Conservation (phyloP, 2,329 filamentous ascomycete genomes). For the Cladophialophora exuberans region DNA sequence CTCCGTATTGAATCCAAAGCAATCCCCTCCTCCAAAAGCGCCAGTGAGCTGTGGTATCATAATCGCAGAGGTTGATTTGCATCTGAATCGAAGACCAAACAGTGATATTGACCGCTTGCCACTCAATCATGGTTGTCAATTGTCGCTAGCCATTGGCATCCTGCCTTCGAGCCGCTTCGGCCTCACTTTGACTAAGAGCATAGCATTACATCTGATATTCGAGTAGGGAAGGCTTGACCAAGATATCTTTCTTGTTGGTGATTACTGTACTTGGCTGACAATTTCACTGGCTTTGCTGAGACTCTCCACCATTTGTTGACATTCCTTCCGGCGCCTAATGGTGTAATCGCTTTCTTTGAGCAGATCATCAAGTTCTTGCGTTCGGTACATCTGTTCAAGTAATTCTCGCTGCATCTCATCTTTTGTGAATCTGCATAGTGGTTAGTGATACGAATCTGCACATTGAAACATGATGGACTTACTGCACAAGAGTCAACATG, state of each 20-base stretch:
- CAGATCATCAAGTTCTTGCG: constrained; percentile 85
- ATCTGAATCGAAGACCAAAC: neutral
- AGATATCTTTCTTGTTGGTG: neutral
- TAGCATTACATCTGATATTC: neutral
- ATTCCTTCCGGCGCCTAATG: constrained; percentile 91
- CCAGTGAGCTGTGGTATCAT: constrained; percentile 15
- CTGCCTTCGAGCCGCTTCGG: neutral
- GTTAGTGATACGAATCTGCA: constrained; percentile 23
- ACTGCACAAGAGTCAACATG: constrained; percentile 96
- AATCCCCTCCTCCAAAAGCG: neutral
- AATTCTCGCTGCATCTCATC: constrained; percentile 98
- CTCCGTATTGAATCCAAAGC: constrained; percentile 12
- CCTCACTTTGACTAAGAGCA: neutral
- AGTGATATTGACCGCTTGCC: constrained; percentile 1
- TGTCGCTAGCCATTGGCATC: neutral
- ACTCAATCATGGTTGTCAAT: neutral
- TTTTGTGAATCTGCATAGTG: constrained; percentile 73
- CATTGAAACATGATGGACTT: constrained; percentile 53
- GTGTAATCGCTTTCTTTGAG: constrained; percentile 99
- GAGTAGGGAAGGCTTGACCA: neutral
- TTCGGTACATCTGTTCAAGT: constrained; percentile 95
- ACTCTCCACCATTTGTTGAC: constrained; percentile 98
- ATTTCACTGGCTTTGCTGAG: constrained; percentile 90
- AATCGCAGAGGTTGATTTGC: neutral
- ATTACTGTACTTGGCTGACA: constrained; percentile 73